Conservation (phyloP, 768 basidiomycete genomes). For the Leucogyrophana mollusca region DNA sequence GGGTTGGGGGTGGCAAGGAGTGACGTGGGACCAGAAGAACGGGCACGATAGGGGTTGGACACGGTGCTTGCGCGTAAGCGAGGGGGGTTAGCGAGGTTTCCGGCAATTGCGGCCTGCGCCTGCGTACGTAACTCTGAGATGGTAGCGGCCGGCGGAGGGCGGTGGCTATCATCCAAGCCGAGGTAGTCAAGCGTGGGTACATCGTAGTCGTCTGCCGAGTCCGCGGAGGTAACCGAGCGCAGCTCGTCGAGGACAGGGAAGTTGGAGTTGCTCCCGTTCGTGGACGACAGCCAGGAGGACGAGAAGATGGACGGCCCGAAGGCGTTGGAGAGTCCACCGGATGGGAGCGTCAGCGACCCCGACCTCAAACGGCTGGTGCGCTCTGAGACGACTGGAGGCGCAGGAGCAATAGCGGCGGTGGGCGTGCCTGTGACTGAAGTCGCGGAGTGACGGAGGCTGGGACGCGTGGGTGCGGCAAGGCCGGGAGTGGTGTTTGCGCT, state of each 20-base stretch:
- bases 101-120: slow-evolving; percentile 86
- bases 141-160: slow-evolving; percentile 81
- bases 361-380: slow-evolving; percentile 86
- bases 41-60: slow-evolving; percentile 83
- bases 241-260: slow-evolving; percentile 76
- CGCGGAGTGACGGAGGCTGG: slow-evolving; percentile 73
- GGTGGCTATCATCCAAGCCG: slow-evolving; percentile 80
- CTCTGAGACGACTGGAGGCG: slow-evolving; percentile 39
- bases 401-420: slow-evolving; percentile 40
- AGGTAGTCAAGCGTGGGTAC: slow-evolving; percentile 96
- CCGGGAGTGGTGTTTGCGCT: slow-evolving; percentile 37
- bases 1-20: slow-evolving; percentile 60
- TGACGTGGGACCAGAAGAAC: slow-evolving; percentile 58
- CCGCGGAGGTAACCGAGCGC: slow-evolving; percentile 76
- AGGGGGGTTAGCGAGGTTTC: slow-evolving; percentile 76
- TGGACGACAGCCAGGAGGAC: slow-evolving; percentile 79
- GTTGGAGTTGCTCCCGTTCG: slow-evolving; percentile 53
- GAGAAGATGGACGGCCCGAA: slow-evolving; percentile 90
- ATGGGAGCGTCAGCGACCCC: slow-evolving; percentile 86
- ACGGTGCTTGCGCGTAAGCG: slow-evolving; percentile 89
- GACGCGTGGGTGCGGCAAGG: slow-evolving; percentile 51
- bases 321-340: slow-evolving; percentile 73
- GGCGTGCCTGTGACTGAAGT: slow-evolving; percentile 60
- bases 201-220: slow-evolving; percentile 84
- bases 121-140: slow-evolving; percentile 87